Evolutionary conservation across 768 basidiomycete genomes (phyloP), one percentile per base, ranked within the genome.

Genomic region (Mycena maculata): DNA sequence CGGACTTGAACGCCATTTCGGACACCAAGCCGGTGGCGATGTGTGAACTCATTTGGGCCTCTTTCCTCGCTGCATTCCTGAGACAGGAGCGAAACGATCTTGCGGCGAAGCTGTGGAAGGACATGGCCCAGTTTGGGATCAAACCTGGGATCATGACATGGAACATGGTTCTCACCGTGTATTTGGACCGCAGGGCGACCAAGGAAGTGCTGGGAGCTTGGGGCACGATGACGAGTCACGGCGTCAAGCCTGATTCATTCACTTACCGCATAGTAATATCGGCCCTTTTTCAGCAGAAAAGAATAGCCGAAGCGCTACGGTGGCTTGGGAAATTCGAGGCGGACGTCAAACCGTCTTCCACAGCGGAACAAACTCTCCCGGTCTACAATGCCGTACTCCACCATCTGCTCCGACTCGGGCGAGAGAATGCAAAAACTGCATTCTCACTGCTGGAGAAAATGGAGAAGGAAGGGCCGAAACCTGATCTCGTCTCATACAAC

Each of bases 401-500:
- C 48, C 90, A 90, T 23, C 79, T 95, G 16, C 84, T 97, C 25
- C 78, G 73, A 30, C 74, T 74, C n/a, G 76, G 76, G 36, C 82
- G 77, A 39, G 76, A 83, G 36, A 62, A 71, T 2, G 82, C 85
- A 30, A 86, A 83, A 8, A 74, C 77, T 38, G 73, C 75, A 10
- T 57, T 67, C 27, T 38, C 61, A 3, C 62, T 90, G 42, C 73
- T 90, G 42, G 70, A 79, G 39, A 74, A 71, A 54, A 84, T 90
- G 83, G 78, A 81, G 48, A 60, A 67, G 1, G 68, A 76, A 8
- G 90, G 91, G 1, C 90, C 91, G 9, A 79, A 81, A 28, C 90
- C 91, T 13, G 92, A 95, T 73, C 79, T 93, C 28, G 81, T 90
- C 50, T 89, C 94, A 2, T 92, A 90, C 82, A 98, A 98, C 80